Evolutionary conservation across 2,329 filamentous ascomycete genomes (phyloP).

Genomic region (Cercospora brassicicola): DNA sequence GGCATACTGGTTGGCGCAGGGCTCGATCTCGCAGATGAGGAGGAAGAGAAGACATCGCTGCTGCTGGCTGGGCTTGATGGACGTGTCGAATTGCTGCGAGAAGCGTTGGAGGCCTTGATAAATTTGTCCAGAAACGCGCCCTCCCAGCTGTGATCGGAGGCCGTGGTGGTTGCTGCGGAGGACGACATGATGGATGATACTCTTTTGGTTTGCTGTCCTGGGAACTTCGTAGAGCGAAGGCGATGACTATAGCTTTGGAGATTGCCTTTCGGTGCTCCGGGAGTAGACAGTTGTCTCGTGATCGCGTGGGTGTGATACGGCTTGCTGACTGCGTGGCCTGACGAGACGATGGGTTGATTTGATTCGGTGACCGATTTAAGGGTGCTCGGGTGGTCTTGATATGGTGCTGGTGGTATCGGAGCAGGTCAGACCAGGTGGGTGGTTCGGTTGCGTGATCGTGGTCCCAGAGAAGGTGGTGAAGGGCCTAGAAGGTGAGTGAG

Average conservation of each 20-base stretch:
- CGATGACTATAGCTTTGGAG: slow-evolving; percentile 1
- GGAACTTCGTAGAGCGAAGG: background rate
- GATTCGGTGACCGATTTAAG: slow-evolving; percentile 6
- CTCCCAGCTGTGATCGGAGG: slow-evolving; percentile 16
- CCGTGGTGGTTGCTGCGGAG: slow-evolving; percentile 2
- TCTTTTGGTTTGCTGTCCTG: background rate
- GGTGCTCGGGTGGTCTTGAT: background rate
- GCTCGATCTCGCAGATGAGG: slow-evolving; percentile 7
- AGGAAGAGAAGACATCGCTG: slow-evolving; percentile 6
- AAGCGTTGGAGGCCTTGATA: slow-evolving; percentile 19
- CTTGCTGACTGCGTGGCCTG: slow-evolving; percentile 1
- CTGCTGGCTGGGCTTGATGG: slow-evolving; percentile 12
- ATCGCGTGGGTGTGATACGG: background rate
- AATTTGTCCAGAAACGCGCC: slow-evolving; percentile 23
- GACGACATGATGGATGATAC: slow-evolving; percentile 12
- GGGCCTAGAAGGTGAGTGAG: background rate
- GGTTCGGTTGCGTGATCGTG: background rate
- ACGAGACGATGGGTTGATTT: background rate
- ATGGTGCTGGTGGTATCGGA: background rate
- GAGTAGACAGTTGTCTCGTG: background rate
- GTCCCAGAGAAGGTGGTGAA: background rate
- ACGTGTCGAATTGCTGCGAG: slow-evolving; percentile 8
- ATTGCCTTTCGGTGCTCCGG: background rate
- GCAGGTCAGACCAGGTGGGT: background rate
- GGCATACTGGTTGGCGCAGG: slow-evolving; percentile 14